A percentile compares a stretch with the other conserved stretches of the same genome.
These are phyloP conservation scores for Alloteropsis semialata DNA, from an alignment of 176 grass and related monocot genomes.

Conservation along the genomic window DNA sequence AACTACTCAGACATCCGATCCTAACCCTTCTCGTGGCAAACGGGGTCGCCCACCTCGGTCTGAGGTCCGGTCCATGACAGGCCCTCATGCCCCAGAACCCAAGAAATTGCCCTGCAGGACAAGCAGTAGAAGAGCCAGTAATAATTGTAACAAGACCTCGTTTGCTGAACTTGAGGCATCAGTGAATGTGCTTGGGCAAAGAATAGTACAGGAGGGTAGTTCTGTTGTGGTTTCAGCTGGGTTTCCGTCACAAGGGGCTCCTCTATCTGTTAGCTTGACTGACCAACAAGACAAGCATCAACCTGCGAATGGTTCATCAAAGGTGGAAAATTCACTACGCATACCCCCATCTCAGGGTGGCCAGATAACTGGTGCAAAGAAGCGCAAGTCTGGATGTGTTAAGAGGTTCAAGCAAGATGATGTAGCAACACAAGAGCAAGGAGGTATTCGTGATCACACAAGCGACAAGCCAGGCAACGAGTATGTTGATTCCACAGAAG, in stretches of 20 bases:
- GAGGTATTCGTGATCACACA: conserved; percentile 22
- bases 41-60: conserved; percentile 47
- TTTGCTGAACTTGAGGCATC: conserved; percentile 6
- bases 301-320: conserved; percentile 39
- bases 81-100: conserved; percentile 11
- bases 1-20: conserved; percentile 10
- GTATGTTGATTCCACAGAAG: conserved; percentile 57
- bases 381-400: conserved; percentile 86
- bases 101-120: conserved; percentile 36
- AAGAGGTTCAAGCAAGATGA: conserved; percentile 72
- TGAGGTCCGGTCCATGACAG: conserved; percentile 18
- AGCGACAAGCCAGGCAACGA: conserved; percentile 38
- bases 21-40: conserved; percentile 43
- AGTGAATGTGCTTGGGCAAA: conserved; percentile 8
- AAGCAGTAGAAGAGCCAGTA: conserved; percentile 43
- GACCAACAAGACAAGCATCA: conserved; percentile 41
- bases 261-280: conserved; percentile 39
- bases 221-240: conserved; percentile 21
- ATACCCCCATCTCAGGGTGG: conserved; percentile 45
- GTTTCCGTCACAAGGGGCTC: conserved; percentile 27
- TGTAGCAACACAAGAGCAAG: conserved; percentile 15
- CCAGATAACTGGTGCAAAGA: conserved; percentile 91
- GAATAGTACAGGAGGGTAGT: conserved; percentile 26
- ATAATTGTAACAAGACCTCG: conserved; percentile 32
- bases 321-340: conserved; percentile 34